These are phyloP conservation scores for Extremus antarcticus DNA, from an alignment of 495 filamentous ascomycete genomes.

Conservation along the genomic window DNA sequence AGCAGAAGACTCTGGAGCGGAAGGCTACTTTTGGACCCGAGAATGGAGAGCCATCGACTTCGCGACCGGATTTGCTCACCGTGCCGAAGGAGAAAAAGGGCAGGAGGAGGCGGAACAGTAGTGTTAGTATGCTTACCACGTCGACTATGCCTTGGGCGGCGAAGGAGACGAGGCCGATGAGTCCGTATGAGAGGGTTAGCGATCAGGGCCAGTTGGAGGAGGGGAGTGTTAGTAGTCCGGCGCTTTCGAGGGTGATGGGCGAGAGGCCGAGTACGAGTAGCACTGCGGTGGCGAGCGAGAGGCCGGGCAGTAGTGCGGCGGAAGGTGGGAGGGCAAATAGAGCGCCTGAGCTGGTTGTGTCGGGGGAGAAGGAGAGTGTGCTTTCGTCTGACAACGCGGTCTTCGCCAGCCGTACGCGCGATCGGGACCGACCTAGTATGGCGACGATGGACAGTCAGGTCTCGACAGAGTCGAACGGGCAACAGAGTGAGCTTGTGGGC, in stretches of 20 bases:
- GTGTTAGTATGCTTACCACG: neutral
- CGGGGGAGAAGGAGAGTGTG: too few species aligned
- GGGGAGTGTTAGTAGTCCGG: neutral
- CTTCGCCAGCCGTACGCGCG: constrained; percentile 17
- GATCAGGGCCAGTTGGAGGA: neutral
- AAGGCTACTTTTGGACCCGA: neutral
- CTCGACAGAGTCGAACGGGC: neutral
- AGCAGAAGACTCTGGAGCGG: constrained; percentile 15
- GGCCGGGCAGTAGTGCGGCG: neutral
- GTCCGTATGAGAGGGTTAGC: neutral
- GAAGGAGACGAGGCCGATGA: neutral
- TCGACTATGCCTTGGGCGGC: neutral
- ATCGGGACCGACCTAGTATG: constrained; percentile 1
- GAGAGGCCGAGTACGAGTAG: too few species aligned
- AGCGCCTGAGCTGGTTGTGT: neutral
- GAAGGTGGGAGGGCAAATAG: neutral
- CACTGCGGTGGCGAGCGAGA: neutral
- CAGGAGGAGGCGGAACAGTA: neutral
- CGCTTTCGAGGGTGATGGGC: neutral
- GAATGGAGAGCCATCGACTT: neutral
- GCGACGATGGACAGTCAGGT: constrained; percentile 13
- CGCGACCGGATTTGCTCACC: neutral
- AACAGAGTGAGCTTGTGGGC: neutral
- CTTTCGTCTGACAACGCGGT: too few species aligned
- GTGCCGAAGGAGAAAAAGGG: neutral